phyloP scores from a whole-genome alignment of 371 early-diverging fungal genomes.

The Haplosporangium sp. region DNA sequence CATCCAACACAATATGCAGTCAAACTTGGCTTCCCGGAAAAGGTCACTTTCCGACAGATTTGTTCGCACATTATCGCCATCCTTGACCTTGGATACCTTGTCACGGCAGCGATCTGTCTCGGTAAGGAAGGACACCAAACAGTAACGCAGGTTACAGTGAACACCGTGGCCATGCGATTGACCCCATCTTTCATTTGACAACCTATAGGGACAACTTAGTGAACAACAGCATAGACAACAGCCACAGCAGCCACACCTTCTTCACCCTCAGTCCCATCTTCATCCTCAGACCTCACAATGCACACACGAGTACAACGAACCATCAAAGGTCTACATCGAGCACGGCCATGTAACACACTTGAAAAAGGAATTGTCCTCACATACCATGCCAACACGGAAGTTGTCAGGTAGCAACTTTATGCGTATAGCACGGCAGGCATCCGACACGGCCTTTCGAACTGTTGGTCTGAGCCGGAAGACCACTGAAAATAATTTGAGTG shows the following conservation, averaged over 20 bases:
- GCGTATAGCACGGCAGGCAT: constrained; percentile 36
- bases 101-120: constrained; percentile 25
- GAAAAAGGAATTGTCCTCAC: background rate
- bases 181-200: no score
- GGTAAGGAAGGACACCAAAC: constrained; percentile 6
- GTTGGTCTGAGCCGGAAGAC: constrained; percentile 21
- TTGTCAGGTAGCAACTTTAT: constrained; percentile 26
- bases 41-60: constrained; percentile 16
- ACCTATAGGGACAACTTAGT: no score
- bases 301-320: background rate
- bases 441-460: constrained; percentile 34
- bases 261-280: no score
- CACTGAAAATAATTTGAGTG: constrained; percentile 21
- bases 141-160: no score
- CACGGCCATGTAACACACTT: background rate
- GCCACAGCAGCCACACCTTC: no score
- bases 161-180: no score
- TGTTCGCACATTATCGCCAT: constrained; percentile 3
- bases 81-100: background rate
- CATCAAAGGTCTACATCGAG: background rate
- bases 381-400: constrained; percentile 22
- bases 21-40: constrained; percentile 5
- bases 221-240: no score
- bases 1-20: background rate
- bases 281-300: no score